Evolutionary conservation across 352 stramenopile genomes (phyloP).

Genomic region (Phytophthora fragariae): DNA sequence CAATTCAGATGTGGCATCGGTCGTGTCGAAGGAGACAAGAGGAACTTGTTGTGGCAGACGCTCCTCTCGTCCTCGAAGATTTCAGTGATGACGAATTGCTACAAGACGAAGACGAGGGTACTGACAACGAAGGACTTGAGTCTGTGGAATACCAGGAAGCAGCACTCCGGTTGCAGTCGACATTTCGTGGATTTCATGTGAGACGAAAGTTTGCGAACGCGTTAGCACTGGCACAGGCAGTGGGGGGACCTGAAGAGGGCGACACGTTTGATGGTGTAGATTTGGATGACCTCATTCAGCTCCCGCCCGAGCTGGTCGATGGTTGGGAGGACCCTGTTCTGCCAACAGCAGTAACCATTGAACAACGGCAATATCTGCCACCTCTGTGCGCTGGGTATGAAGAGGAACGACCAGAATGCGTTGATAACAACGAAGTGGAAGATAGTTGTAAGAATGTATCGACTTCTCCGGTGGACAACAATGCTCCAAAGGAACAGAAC

Average conservation of each 20-base stretch:
- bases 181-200: conserved; percentile 74
- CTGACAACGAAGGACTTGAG: background rate
- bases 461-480: background rate
- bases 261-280: conserved; percentile 60
- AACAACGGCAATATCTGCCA: background rate
- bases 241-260: conserved; percentile 31
- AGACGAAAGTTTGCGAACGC: conserved; percentile 72
- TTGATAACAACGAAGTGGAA: conserved; percentile 11
- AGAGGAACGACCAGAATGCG: conserved; percentile 5
- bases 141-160: conserved; percentile 27
- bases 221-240: conserved; percentile 52
- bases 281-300: conserved; percentile 63
- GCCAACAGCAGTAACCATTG: conserved; percentile 7
- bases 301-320: conserved; percentile 63
- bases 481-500: conserved; percentile 34
- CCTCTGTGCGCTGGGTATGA: conserved; percentile 3
- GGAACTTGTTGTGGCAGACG: background rate
- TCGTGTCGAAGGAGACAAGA: conserved; percentile 11
- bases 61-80: conserved; percentile 29
- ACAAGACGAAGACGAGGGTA: conserved; percentile 16
- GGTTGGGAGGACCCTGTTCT: conserved; percentile 67
- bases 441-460: conserved; percentile 6
- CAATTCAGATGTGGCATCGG: conserved; percentile 38
- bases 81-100: conserved; percentile 29
- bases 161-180: conserved; percentile 66